phyloP scores from a whole-genome alignment of 345 rosid species.

The Gossypium thurberi region DNA sequence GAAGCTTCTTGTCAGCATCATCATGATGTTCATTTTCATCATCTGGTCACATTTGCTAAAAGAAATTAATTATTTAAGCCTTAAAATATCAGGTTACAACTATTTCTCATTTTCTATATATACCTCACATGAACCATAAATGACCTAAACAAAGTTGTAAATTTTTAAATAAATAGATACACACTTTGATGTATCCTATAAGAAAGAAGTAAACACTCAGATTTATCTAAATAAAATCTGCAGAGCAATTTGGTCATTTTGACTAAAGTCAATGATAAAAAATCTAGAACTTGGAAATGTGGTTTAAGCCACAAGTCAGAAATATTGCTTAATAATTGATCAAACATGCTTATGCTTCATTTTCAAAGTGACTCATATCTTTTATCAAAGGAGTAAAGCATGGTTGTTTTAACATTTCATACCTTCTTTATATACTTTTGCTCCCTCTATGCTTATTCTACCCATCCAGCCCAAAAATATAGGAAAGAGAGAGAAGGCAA shows the following conservation, averaged over 20 bases:
- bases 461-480: too few relatives aligned
- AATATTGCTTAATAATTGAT: not conserved
- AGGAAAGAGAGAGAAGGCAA: not conserved
- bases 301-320: not conserved
- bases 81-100: not conserved
- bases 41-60: constrained; percentile 27
- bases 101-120: not conserved
- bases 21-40: constrained; percentile 62
- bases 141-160: not conserved
- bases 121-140: not conserved
- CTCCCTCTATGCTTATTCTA: not conserved
- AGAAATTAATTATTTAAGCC: not conserved
- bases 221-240: not conserved
- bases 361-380: not conserved
- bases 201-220: not conserved
- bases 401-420: not conserved
- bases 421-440: not conserved
- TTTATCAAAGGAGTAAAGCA: not conserved
- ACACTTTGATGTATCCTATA: not conserved
- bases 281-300: not conserved
- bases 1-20: constrained; percentile 40
- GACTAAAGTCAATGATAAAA: not conserved
- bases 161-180: not conserved
- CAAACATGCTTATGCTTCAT: not conserved
- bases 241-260: not conserved